Percentiles rank a stretch among this genome's conserved stretches.
phyloP scores from a whole-genome alignment of 2,329 filamentous ascomycete species.

The Byssothecium circinans region DNA sequence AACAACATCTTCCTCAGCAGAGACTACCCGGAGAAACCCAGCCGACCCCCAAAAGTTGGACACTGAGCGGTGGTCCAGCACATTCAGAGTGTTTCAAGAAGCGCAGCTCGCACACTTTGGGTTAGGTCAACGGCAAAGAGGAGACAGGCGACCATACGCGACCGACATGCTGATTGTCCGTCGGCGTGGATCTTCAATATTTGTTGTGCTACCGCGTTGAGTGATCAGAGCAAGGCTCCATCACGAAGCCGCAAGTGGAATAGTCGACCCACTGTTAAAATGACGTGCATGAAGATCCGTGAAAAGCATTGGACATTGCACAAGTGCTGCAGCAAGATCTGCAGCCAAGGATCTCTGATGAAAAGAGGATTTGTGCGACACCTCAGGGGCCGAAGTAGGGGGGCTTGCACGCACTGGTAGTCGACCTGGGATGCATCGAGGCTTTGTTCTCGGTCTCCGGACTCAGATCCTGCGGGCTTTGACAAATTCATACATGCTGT shows the following conservation, averaged over 20 bases:
- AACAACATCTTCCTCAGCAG: too few relatives aligned
- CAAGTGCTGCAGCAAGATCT: constrained; percentile 4
- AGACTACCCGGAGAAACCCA: too few relatives aligned
- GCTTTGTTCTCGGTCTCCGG: constrained; percentile 22
- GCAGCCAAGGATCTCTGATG: constrained; percentile 8
- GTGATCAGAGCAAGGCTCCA: constrained; percentile 1
- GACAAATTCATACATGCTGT: constrained; percentile 23
- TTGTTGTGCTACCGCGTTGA: constrained; percentile 13
- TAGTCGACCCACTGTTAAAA: constrained; percentile 10
- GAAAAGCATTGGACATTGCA: constrained; percentile 10
- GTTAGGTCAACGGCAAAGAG: constrained; percentile 14
- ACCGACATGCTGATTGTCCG: constrained; percentile 7
- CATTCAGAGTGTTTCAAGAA: constrained; percentile 15
- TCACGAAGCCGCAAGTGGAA: constrained; percentile 3
- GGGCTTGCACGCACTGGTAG: constrained; percentile 20
- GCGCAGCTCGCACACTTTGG: constrained; percentile 7
- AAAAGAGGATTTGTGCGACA: constrained; percentile 9
- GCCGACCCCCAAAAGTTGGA: constrained; percentile 11
- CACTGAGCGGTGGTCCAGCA: constrained; percentile 10
- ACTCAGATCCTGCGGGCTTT: constrained; percentile 28
- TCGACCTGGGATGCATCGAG: constrained; percentile 19
- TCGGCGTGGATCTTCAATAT: constrained; percentile 13
- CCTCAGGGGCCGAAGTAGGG: constrained; percentile 13
- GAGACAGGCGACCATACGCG: constrained; percentile 11
- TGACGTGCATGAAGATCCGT: constrained; percentile 15